Base-by-base conservation (phyloP, 2,329 filamentous ascomycete species). In the Fusarium sp. region DNA sequence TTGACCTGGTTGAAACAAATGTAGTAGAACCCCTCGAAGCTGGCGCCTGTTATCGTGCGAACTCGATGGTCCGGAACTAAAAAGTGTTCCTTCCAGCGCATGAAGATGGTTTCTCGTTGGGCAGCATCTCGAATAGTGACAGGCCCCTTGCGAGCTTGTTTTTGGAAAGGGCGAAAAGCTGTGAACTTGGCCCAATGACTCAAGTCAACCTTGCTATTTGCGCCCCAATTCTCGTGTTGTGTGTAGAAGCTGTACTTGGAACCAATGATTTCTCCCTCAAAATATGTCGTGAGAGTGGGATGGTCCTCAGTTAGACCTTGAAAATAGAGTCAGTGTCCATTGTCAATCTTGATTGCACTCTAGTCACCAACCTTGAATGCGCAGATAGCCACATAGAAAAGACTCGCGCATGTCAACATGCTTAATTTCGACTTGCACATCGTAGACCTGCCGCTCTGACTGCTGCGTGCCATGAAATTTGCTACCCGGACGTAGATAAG, bases 11-110 rank as follows among this genome's bases (percentile, higher is more conserved):
- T 97, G 85, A 98, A 98, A 84, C 95, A 98, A 74, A 99, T 98
- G 79, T 99, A 99, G 81, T 98, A 99, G 80, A 99, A 99, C 0
- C 96, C 96, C 79, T 99, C 96, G 68, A 98, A 99, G 79, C 95
- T 98, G 12, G 96, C 96, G 22, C 96, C 96, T 38, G 91, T 93
- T 69, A 99, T 97, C 15, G 93, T 97, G 68, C 92, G 89, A 25
- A 98, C 94, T 20, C 93, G 90, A 80, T 99, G 96, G 78, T 99
- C 95, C 3, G 96, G 96, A 1, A 99, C 96, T 1, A 99, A 86
- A 78, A 99, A 99, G 77, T 97, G 94, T 79, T 99, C 96, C 82
- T 99, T 99, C 96, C 96, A 99, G 68, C 96, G 91, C 96, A 99
- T 99, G 79, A 98, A 99, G 36, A 99, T 91, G 80, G 97, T 91